phyloP scores from a whole-genome alignment of 306 rosid species.

The Vigna radiata region DNA sequence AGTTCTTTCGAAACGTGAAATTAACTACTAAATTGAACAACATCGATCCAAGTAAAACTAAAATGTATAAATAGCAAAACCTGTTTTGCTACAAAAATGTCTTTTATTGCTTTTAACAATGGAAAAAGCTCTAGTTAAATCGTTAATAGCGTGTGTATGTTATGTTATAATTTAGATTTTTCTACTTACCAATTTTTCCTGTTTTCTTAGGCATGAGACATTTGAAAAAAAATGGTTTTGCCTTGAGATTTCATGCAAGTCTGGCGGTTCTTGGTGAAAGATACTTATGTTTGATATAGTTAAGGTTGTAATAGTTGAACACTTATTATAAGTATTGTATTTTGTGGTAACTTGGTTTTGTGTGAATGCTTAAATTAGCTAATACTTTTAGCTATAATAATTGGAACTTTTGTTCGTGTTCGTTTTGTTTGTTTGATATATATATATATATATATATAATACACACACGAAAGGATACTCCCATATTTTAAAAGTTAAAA shows the following conservation, averaged over 20 bases:
- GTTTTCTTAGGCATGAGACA: conserved; percentile 62
- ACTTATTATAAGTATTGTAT: conserved; percentile 53
- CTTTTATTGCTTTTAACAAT: conserved; percentile 4
- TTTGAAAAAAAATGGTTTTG: conserved; percentile 45
- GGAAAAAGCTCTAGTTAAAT: not conserved
- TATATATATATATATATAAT: too few relatives aligned
- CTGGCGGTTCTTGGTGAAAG: conserved; percentile 53
- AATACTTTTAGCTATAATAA: conserved; percentile 64
- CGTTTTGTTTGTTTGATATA: conserved; percentile 37
- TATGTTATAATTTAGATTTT: not conserved
- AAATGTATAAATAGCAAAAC: not conserved
- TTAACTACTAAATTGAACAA: not conserved
- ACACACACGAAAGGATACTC: too few relatives aligned
- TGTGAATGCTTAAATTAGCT: conserved; percentile 60
- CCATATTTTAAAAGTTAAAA: too few relatives aligned
- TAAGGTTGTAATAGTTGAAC: conserved; percentile 63
- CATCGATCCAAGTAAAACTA: not conserved
- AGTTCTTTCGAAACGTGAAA: not conserved
- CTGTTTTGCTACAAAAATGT: conserved; percentile 10
- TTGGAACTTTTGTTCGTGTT: conserved; percentile 44
- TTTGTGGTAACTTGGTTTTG: conserved; percentile 53
- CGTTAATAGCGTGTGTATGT: not conserved
- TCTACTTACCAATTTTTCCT: conserved; percentile 30
- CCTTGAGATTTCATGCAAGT: conserved; percentile 40
- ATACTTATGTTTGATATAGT: conserved; percentile 48